These are phyloP conservation scores for Lippia alba DNA, from an alignment of 305 asterid species.

Conservation along the genomic window DNA sequence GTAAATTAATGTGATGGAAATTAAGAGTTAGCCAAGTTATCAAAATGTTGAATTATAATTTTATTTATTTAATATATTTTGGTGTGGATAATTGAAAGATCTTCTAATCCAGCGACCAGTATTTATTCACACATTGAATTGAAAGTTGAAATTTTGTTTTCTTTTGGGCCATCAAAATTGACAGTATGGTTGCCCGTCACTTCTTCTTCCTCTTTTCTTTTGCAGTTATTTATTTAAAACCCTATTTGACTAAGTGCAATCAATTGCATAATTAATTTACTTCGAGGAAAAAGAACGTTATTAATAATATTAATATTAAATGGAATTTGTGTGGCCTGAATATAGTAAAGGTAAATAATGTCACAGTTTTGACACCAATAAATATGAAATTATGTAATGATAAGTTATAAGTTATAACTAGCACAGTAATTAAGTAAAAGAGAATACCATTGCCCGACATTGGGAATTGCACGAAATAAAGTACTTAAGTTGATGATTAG, in stretches of 20 bases:
- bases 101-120: not conserved
- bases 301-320: no score
- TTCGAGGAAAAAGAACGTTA: no score
- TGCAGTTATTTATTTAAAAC: no score
- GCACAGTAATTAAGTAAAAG: not conserved
- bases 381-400: no score
- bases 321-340: no score
- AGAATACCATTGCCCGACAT: not conserved
- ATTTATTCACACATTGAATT: slow-evolving; percentile 2
- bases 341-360: no score
- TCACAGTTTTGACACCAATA: no score
- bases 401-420: no score
- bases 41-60: not conserved
- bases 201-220: not conserved
- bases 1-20: no score
- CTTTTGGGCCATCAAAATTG: not conserved
- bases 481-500: not conserved
- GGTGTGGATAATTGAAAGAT: not conserved
- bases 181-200: not conserved
- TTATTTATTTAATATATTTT: not conserved
- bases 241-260: no score
- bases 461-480: not conserved
- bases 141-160: not conserved
- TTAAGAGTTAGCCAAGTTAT: not conserved
- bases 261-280: no score